Conservation (phyloP, 208 protist species). For the Crithidia expoeki region DNA sequence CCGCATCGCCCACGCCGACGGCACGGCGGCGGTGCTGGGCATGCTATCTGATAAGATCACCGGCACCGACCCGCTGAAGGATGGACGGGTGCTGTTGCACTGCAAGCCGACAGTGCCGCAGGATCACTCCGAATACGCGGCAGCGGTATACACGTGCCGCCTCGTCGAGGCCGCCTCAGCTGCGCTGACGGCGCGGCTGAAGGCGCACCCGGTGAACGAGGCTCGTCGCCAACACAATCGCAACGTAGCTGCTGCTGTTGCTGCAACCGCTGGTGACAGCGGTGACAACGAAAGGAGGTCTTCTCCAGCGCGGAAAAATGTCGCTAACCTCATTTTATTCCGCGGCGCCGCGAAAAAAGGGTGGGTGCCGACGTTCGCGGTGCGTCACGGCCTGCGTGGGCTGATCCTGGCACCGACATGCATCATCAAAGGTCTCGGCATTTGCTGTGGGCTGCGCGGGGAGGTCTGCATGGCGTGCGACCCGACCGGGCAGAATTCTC, state of each 20-base stretch:
- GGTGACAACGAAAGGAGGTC: neutral
- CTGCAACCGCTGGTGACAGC: neutral
- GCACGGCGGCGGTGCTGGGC: slow-evolving; percentile 15
- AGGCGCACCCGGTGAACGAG: slow-evolving; percentile 62
- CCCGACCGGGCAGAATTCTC: slow-evolving; percentile 16
- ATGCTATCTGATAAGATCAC: slow-evolving; percentile 65
- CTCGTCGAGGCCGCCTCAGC: slow-evolving; percentile 68
- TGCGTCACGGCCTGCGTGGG: slow-evolving; percentile 61
- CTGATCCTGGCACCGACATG: slow-evolving; percentile 71
- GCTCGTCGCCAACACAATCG: slow-evolving; percentile 37
- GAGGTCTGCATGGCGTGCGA: slow-evolving; percentile 24
- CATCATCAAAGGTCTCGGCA: slow-evolving; percentile 71
- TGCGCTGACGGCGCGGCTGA: slow-evolving; percentile 41
- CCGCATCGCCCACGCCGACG: slow-evolving; percentile 6
- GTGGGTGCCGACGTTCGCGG: slow-evolving; percentile 63
- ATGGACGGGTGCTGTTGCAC: slow-evolving; percentile 43
- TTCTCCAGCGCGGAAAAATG: slow-evolving; percentile 30
- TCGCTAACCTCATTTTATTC: slow-evolving; percentile 69
- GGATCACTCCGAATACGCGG: slow-evolving; percentile 51
- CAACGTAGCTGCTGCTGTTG: slow-evolving; percentile 1
- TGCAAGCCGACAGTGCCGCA: slow-evolving; percentile 53
- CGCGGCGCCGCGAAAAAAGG: slow-evolving; percentile 71
- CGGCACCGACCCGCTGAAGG: slow-evolving; percentile 70
- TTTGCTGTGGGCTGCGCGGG: slow-evolving; percentile 55
- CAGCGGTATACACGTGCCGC: slow-evolving; percentile 62